Evolutionary conservation across 768 basidiomycete species (phyloP), one percentile per base, ranked within the genome.

Genomic region (Suillus tomentosus): DNA sequence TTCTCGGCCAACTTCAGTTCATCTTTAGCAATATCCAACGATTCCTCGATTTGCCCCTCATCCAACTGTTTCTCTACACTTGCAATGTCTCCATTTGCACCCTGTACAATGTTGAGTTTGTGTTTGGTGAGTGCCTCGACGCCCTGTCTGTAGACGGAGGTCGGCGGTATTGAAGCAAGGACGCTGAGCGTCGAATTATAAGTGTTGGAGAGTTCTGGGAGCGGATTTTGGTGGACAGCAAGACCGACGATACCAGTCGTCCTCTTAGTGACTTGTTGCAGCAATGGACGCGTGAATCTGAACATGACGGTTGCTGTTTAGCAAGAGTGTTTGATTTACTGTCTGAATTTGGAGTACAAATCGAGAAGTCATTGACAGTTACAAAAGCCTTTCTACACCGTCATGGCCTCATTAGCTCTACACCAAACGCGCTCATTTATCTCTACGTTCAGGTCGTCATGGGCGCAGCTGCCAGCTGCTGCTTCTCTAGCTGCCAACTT

Each of bases 231-330:
- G 75, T 96, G 94, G 6, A 94, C 92, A 10, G 84, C 78, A 58
- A 97, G 87, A 61, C 96, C 96, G 9, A 89, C 85, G 65, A 96
- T 85, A 57, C 94, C 93, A 11, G 96, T 97, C n/a, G 92, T 85
- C 61, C 82, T 80, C 78, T 95, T 95, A 68, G 87, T 75, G 15
- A 78, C 78, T 56, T 82, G 84, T 69, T 85, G 85, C 71, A 87
- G 79, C 55, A 92, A 81, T 62, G 91, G 89, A 50, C 90, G 90
- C 50, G 87, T 90, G 69, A 87, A 74, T 72, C 91, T 90, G 68
- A 94, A 85, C 92, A 94, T 94, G 71, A 74, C 73, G 70, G 73
- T 65, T 69, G 69, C 65, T 64, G 65, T 64, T 64, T 63, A 65
- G 67, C 64, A 57, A 70, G 63, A 66, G 63, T 62, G 47, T 50